Evolutionary conservation across 345 rosid genomes (phyloP).

Genomic region (Mercurialis annua): DNA sequence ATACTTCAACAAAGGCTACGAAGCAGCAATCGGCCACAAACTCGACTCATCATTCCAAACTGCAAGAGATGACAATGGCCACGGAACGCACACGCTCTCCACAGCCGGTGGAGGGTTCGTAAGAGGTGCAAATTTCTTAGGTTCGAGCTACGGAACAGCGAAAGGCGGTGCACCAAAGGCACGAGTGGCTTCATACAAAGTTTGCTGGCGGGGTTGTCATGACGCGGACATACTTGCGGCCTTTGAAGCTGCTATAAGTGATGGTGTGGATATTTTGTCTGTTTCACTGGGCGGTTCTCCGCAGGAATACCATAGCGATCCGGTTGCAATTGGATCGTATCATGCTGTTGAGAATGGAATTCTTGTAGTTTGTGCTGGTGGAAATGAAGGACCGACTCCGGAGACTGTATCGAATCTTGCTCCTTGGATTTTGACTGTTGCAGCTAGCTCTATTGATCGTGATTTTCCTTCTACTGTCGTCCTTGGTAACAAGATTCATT

Average conservation of each 20-base stretch:
- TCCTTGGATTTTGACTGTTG: constrained; percentile 26
- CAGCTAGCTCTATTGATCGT: constrained; percentile 21
- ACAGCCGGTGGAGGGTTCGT: constrained; percentile 23
- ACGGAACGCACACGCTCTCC: constrained; percentile 25
- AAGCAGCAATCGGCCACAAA: not conserved
- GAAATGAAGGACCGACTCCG: not conserved
- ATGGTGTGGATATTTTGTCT: constrained; percentile 26
- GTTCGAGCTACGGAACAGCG: constrained; percentile 15
- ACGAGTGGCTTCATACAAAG: constrained; percentile 20
- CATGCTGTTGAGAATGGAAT: constrained; percentile 21
- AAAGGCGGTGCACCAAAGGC: constrained; percentile 24
- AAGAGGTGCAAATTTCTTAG: constrained; percentile 13
- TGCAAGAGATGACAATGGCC: constrained; percentile 19
- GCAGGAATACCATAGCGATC: not conserved
- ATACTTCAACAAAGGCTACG: constrained; percentile 20
- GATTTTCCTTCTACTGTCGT: constrained; percentile 9
- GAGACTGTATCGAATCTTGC: constrained; percentile 3
- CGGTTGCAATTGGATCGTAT: constrained; percentile 18
- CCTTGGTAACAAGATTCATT: constrained; percentile 17
- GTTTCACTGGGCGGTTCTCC: constrained; percentile 15
- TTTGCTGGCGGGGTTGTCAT: constrained; percentile 9
- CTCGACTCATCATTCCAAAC: not conserved
- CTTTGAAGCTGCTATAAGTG: constrained; percentile 20
- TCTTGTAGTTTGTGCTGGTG: constrained; percentile 18
- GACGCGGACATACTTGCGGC: constrained; percentile 25